Base-by-base conservation (phyloP, 805 yeast genomes). In the Barnettozyma wickerhamii region DNA sequence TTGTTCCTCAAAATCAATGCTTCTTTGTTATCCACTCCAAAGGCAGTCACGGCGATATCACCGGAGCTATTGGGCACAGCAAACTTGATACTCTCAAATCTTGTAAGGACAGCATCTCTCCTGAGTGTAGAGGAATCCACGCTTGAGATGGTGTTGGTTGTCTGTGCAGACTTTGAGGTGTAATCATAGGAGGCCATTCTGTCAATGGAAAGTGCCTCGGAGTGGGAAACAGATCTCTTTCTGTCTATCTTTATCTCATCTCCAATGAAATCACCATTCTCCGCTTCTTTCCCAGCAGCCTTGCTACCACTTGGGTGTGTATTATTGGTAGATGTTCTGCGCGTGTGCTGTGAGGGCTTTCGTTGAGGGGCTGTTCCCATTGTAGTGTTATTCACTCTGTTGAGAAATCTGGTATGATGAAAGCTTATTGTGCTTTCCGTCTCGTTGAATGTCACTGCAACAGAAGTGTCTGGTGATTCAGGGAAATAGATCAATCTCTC, bases 41-140 rank as follows among this genome's bases (percentile, higher is more conserved):
- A 43, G 7, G 66, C 66, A 36, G 61, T 56, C 1, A 70, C 55
- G 34, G 66, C 66, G 21, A 74, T 46, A 14, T 56, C 37, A 2
- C 49, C 36, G 10, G 56, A 45, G n/a, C 62, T 54, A 5, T 63
- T 62, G 15, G 58, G 55, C 10, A 61, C 30, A 38, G 56, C 64
- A 30, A 68, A 60, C 2, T 51, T 50, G 15, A 64, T 53, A 0
- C 74, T 59, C 14, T 77, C 79, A 3, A 84, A 59, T 52, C 73
- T 75, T 0, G 89, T 77, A 45, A 86, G 63, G n/a, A 82, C 79
- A 52, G 82, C 71, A 56, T 87, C 95, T 50, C 83, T 85, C 30
- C 78, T 64, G 18, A 76, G 57, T 5, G 23, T 57, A 48, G 47
- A 18, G 7, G 50, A 31, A 12, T 69, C 77, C 42, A 56, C 40